Conservation (phyloP, 352 stramenopile species). For the Phytopythium aichiense region DNA sequence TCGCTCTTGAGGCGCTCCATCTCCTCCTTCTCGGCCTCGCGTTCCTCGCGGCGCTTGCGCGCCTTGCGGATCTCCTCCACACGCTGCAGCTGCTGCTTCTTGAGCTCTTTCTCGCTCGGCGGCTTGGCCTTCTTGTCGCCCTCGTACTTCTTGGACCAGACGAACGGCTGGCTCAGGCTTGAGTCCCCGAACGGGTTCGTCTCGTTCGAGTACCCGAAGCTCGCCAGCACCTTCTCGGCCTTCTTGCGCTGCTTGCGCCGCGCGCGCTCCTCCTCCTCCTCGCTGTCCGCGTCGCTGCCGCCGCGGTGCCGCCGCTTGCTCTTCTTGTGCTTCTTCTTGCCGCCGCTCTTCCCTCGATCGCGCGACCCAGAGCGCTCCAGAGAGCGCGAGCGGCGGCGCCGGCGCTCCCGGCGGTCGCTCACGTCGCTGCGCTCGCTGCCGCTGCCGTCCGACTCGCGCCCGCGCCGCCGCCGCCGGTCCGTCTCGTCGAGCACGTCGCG, state of each 20-base stretch:
- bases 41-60: conserved; percentile 80
- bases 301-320: conserved; percentile 19
- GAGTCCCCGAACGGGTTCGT: conserved; percentile 98
- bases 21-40: conserved; percentile 91
- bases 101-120: conserved; percentile 49
- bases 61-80: conserved; percentile 97
- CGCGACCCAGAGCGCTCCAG: background rate
- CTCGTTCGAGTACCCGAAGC: conserved; percentile 97
- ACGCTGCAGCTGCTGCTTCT: conserved; percentile 70
- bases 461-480: background rate
- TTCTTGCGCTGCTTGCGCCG: conserved; percentile 65
- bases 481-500: background rate
- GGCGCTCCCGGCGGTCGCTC: conserved; percentile 3
- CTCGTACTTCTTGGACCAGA: conserved; percentile 97
- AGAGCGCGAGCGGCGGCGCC: background rate
- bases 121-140: conserved; percentile 9
- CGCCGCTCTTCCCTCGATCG: background rate
- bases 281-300: conserved; percentile 20
- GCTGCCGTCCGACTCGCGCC: background rate
- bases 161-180: conserved; percentile 96
- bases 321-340: conserved; percentile 26
- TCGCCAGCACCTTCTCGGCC: conserved; percentile 67
- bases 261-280: conserved; percentile 35
- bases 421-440: background rate
- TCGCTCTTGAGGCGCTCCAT: conserved; percentile 95